Base-by-base conservation (phyloP, 768 basidiomycete species). In the Neoboletus magnificus region DNA sequence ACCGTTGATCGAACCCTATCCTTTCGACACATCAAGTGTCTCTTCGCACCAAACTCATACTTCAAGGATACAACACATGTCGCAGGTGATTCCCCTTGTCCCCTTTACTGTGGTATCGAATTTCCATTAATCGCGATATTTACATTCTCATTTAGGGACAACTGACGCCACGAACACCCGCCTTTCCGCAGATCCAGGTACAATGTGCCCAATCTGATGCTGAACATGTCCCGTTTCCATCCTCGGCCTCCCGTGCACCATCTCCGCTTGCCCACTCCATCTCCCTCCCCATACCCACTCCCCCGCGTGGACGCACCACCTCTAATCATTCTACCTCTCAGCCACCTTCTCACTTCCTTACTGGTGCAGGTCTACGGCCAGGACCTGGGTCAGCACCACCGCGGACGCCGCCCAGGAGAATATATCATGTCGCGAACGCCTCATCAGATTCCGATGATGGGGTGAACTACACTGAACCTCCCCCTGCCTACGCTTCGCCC, bases 401-500 rank as follows among this genome's bases (percentile, higher is more conserved):
- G 2, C 67, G 65, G 42, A 72, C 69, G 12, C 76, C 78, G 15
- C 73, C 77, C 2, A 69, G 72, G 49, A 66, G 78, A 46, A 60
- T 73, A 18, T 77, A 76, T 48, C 77, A 78, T 42, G 63, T 82
- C 49, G 66, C 67, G 5, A 81, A 82, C 59, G 70, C 67, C 3
- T 69, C 72, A 16, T 57, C 73, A 30, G 63, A 65, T 40, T 67
- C 57, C 12, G 40, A 39, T 9, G 56, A 66, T 11, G 61, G 39
- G 29, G 44, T 56, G 58, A 53, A 57, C 56, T 55, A 67, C 61
- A 10, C 39, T 25, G 75, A 80, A 5, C 79, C 80, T 8, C 81
- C 81, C 0, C 79, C 81, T 4, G 78, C 81, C 2, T 81, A 82
- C 41, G 65, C 22, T 29, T 76, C 70, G 0, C 66, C 66, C 35